A percentile compares a stretch with the other conserved stretches of the same genome.
Evolutionary conservation across 2,329 filamentous ascomycete species (phyloP).

Genomic region (Trichoderma breve): DNA sequence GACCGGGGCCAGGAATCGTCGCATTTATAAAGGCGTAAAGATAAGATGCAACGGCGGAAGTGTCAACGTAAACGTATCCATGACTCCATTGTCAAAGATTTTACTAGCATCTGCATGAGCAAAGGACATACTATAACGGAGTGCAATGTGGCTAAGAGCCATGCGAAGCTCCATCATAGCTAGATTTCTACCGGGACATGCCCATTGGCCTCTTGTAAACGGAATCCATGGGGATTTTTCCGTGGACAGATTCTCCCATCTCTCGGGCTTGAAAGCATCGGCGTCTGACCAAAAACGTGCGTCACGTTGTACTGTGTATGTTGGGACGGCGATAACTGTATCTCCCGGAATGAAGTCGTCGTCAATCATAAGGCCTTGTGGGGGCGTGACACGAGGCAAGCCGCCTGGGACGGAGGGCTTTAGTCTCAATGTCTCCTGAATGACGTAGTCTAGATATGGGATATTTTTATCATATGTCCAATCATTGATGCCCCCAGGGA

Average conservation of each 20-base stretch:
- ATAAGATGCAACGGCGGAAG: conserved; percentile 31
- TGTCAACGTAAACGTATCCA: conserved; percentile 12
- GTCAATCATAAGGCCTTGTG: conserved; percentile 36
- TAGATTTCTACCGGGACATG: conserved; percentile 38
- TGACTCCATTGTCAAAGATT: neutral
- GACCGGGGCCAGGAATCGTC: neutral
- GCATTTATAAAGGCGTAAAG: neutral
- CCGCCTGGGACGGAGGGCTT: conserved; percentile 39
- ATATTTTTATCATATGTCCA: conserved; percentile 21
- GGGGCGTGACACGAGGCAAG: conserved; percentile 37
- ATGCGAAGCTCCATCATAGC: conserved; percentile 35
- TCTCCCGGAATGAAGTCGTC: conserved; percentile 37
- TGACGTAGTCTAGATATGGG: conserved; percentile 32
- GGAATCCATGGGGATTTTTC: conserved; percentile 7
- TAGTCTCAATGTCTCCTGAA: conserved; percentile 42
- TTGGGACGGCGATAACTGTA: conserved; percentile 31
- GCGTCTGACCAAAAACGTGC: conserved; percentile 23
- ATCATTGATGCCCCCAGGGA: neutral
- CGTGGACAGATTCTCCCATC: conserved; percentile 28
- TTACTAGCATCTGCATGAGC: neutral
- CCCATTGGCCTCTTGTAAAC: conserved; percentile 29
- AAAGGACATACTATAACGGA: conserved; percentile 27
- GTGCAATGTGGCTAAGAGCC: conserved; percentile 3
- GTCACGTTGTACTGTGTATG: conserved; percentile 23
- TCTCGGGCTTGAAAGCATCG: conserved; percentile 35